A percentile compares a stretch with the other conserved stretches of the same genome.
These are phyloP conservation scores for Parsonsia alboflavescens DNA, from an alignment of 257 asterid species.

Conservation along the genomic window DNA sequence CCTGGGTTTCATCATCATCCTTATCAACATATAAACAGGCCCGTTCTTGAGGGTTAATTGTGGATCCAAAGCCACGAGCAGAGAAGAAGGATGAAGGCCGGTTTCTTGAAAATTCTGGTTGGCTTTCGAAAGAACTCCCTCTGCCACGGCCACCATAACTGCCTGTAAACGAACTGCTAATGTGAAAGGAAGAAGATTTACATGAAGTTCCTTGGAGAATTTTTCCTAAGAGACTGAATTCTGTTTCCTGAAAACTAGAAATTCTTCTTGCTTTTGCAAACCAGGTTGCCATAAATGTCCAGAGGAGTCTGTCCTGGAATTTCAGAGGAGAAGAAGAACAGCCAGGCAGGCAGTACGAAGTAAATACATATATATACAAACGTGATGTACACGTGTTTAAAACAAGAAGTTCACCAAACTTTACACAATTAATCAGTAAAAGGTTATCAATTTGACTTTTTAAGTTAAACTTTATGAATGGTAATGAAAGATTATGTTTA, in stretches of 20 bases:
- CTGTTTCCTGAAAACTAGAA: constrained; percentile 26
- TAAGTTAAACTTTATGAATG: too few relatives aligned
- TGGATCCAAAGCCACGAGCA: constrained; percentile 46
- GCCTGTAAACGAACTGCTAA: constrained; percentile 15
- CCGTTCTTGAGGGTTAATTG: constrained; percentile 41
- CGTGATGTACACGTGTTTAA: too few relatives aligned
- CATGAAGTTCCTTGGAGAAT: constrained; percentile 12
- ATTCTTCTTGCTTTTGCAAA: constrained; percentile 45
- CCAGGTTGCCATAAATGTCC: constrained; percentile 38
- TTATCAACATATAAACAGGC: constrained; percentile 29
- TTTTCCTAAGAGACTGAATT: constrained; percentile 10
- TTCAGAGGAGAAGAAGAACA: too few relatives aligned
- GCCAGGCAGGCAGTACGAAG: too few relatives aligned
- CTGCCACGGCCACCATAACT: constrained; percentile 11
- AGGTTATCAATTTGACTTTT: too few relatives aligned
- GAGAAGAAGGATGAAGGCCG: constrained; percentile 19
- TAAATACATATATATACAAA: too few relatives aligned
- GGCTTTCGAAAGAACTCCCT: background rate
- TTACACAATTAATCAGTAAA: too few relatives aligned
- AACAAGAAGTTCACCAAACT: too few relatives aligned
- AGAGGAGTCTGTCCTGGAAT: too few relatives aligned
- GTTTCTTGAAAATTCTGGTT: constrained; percentile 10
- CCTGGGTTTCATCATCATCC: constrained; percentile 42
- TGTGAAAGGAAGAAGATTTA: background rate
- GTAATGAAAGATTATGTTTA: too few relatives aligned